Evolutionary conservation across 83 land plant species (phyloP).

Genomic region (Diphasiastrum complanatum): DNA sequence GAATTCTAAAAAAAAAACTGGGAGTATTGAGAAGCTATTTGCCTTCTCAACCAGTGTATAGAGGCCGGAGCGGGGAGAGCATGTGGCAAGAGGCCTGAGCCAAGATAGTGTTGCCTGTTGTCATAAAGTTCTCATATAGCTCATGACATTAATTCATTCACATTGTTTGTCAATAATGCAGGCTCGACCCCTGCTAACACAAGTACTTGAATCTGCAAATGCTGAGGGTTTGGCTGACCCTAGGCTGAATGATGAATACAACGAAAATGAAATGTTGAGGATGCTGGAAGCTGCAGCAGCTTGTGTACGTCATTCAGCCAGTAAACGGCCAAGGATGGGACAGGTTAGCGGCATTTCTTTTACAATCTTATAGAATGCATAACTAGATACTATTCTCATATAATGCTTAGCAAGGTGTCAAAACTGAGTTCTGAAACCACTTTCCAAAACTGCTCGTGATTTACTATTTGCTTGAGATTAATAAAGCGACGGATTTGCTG

Average conservation of each 20-base stretch:
- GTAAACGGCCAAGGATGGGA: conserved; percentile 79
- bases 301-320: conserved; percentile 80
- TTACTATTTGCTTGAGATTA: neutral
- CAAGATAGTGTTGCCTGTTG: too few relatives aligned
- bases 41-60: too few relatives aligned
- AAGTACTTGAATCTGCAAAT: conserved; percentile 61
- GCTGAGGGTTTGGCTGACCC: conserved; percentile 55
- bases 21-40: too few relatives aligned
- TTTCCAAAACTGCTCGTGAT: neutral
- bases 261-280: conserved; percentile 57
- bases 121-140: too few relatives aligned
- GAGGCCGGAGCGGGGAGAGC: too few relatives aligned
- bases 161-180: conserved; percentile 19
- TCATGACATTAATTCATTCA: neutral
- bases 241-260: conserved; percentile 35
- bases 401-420: too few relatives aligned
- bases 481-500: neutral
- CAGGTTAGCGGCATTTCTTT: too few relatives aligned
- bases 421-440: too few relatives aligned
- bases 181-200: conserved; percentile 72
- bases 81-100: too few relatives aligned
- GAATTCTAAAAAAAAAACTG: too few relatives aligned
- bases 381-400: too few relatives aligned
- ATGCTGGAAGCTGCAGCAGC: conserved; percentile 89
- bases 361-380: too few relatives aligned